These are phyloP conservation scores for Geotrichum ghanense DNA, from an alignment of 805 yeast species.

Conservation along the genomic window DNA sequence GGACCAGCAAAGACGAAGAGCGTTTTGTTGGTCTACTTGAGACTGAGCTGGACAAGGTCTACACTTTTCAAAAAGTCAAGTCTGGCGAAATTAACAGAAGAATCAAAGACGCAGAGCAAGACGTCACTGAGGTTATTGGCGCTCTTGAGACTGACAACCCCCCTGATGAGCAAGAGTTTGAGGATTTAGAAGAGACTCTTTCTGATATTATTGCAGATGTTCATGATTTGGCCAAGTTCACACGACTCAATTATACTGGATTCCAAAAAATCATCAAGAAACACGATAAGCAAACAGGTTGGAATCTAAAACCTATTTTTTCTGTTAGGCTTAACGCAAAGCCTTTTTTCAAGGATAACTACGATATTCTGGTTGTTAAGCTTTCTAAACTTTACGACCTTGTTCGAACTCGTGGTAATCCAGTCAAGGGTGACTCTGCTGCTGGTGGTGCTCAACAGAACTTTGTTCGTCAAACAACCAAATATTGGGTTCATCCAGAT, in stretches of 20 bases:
- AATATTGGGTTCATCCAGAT: slow-evolving; percentile 99
- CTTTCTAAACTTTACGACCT: slow-evolving; percentile 81
- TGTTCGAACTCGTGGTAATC: slow-evolving; percentile 93
- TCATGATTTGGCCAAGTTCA: slow-evolving; percentile 89
- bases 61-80: slow-evolving; percentile 80
- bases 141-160: slow-evolving; percentile 36
- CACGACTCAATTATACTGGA: slow-evolving; percentile 90
- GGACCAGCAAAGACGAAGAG: slow-evolving; percentile 77
- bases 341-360: slow-evolving; percentile 92
- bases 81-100: slow-evolving; percentile 77
- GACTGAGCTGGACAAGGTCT: slow-evolving; percentile 82
- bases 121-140: slow-evolving; percentile 55
- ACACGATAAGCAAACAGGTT: slow-evolving; percentile 82
- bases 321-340: slow-evolving; percentile 86
- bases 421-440: slow-evolving; percentile 85
- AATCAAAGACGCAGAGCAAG: slow-evolving; percentile 67
- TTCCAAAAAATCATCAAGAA: slow-evolving; percentile 94
- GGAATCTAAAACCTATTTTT: slow-evolving; percentile 80
- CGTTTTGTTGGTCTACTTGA: slow-evolving; percentile 67
- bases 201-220: slow-evolving; percentile 92
- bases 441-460: slow-evolving; percentile 99
- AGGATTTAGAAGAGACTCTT: slow-evolving; percentile 62
- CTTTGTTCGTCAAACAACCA: slow-evolving; percentile 96
- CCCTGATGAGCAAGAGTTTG: slow-evolving; percentile 49
- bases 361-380: slow-evolving; percentile 79